A percentile compares a stretch with the other conserved stretches of the same genome.
Evolutionary conservation across 768 basidiomycete genomes (phyloP).

Genomic region (Floccularia luteovirens): DNA sequence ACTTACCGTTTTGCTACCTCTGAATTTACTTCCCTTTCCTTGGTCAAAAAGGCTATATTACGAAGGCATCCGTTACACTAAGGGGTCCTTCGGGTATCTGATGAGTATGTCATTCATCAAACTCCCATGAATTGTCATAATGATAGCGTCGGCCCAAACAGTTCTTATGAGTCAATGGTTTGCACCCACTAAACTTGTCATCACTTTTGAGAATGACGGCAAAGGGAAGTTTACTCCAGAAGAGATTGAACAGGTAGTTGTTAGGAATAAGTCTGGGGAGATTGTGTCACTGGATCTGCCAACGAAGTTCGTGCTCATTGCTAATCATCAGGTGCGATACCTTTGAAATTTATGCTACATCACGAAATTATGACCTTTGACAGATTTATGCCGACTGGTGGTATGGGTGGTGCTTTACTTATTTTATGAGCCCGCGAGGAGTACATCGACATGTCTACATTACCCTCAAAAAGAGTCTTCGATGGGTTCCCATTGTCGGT

Average conservation of each 20-base stretch:
- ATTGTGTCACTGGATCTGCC: constrained; percentile 64
- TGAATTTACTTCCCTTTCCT: constrained; percentile 56
- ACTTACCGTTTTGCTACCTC: constrained; percentile 60
- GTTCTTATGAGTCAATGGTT: constrained; percentile 81
- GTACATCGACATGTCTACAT: constrained; percentile 77
- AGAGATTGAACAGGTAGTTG: constrained; percentile 50
- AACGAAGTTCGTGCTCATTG: constrained; percentile 73
- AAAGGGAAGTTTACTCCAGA: constrained; percentile 53
- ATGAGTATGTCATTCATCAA: constrained; percentile 42
- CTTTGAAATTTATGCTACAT: not conserved
- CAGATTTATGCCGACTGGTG: constrained; percentile 80
- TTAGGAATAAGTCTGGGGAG: constrained; percentile 48
- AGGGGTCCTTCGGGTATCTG: constrained; percentile 73
- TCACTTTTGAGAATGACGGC: constrained; percentile 71
- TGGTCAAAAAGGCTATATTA: constrained; percentile 52
- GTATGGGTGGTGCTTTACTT: constrained; percentile 82
- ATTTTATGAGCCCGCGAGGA: constrained; percentile 54
- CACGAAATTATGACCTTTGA: constrained; percentile 2
- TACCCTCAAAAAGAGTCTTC: constrained; percentile 86
- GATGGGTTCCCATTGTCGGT: constrained; percentile 78
- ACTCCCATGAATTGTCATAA: not conserved
- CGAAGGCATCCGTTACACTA: constrained; percentile 69
- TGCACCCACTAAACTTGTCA: constrained; percentile 61
- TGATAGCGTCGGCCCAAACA: constrained; percentile 20
- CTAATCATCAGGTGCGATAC: constrained; percentile 81